Percentiles rank a stretch among this genome's conserved stretches.
Conservation (phyloP, 2,329 filamentous ascomycete genomes). For the Cladophialophora yegresii region DNA sequence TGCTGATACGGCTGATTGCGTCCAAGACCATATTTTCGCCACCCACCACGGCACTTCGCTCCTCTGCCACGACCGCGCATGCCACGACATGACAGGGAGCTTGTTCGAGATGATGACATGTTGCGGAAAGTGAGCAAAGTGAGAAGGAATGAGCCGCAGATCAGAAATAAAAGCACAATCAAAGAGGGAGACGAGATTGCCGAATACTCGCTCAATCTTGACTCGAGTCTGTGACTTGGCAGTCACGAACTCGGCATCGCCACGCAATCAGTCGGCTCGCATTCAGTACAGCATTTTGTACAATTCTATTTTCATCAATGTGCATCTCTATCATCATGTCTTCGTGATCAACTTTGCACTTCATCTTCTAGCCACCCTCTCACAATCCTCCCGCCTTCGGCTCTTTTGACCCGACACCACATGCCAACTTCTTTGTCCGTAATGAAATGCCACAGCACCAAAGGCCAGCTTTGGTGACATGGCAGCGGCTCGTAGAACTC, state of each 20-base stretch:
- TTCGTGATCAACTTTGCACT: constrained; percentile 60
- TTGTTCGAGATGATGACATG: not conserved
- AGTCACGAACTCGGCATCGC: not conserved
- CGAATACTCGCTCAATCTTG: not conserved
- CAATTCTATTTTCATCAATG: constrained; percentile 2
- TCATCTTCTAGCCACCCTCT: constrained; percentile 69
- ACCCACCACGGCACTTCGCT: not conserved
- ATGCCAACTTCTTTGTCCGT: constrained; percentile 85
- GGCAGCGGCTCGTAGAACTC: constrained; percentile 93
- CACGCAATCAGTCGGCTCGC: not conserved
- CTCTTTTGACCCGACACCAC: constrained; percentile 89
- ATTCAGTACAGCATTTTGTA: not conserved
- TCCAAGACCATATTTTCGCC: constrained; percentile 1
- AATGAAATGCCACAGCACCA: constrained; percentile 95
- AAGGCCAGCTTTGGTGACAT: constrained; percentile 83
- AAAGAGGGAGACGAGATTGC: not conserved
- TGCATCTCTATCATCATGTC: constrained; percentile 21
- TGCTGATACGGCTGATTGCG: constrained; percentile 11
- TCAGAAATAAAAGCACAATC: not conserved
- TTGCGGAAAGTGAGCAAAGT: not conserved
- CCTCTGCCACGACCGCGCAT: not conserved
- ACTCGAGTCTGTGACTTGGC: constrained; percentile 5
- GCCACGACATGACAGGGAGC: not conserved
- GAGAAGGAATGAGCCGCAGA: not conserved
- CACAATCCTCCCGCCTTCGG: constrained; percentile 69